phyloP scores from a whole-genome alignment of 78 protist species.

The Paulinella micropora region DNA sequence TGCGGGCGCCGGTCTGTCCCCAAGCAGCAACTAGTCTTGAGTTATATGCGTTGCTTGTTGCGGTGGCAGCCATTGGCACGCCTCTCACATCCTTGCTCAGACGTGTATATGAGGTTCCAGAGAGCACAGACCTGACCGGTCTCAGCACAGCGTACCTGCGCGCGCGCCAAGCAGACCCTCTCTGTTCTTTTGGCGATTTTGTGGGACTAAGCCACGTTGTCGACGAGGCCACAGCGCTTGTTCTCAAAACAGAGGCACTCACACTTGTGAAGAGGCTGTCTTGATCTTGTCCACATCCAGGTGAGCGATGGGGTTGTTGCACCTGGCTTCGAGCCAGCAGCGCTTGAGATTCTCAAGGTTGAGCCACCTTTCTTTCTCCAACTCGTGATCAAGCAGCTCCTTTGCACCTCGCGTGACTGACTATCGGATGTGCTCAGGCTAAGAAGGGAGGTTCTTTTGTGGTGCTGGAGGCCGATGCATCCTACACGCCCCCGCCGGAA shows the following conservation, averaged over 20 bases:
- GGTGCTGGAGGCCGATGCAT: conserved; percentile 26
- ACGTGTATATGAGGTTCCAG: conserved; percentile 41
- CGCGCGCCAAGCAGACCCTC: conserved; percentile 49
- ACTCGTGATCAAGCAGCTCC: no score
- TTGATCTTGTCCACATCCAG: background rate
- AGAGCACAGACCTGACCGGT: conserved; percentile 28
- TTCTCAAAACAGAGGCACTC: conserved; percentile 43
- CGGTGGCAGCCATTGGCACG: conserved; percentile 27
- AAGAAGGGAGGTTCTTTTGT: conserved; percentile 56
- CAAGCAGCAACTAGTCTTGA: conserved; percentile 12
- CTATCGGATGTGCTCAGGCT: no score
- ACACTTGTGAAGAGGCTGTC: conserved; percentile 1
- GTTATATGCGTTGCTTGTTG: background rate
- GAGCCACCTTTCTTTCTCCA: no score
- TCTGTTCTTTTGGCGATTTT: conserved; percentile 60
- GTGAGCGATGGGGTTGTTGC: conserved; percentile 61
- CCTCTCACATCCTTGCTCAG: conserved; percentile 27
- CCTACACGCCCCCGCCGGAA: background rate
- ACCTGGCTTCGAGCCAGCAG: conserved; percentile 42
- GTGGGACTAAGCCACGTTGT: conserved; percentile 42
- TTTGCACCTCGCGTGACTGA: no score
- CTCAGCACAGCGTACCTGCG: conserved; percentile 54
- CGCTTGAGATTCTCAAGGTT: conserved; percentile 46
- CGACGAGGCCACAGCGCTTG: conserved; percentile 50
- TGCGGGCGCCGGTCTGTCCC: no score